Conservation (phyloP, 345 rosid genomes). For the Mercurialis annua region DNA sequence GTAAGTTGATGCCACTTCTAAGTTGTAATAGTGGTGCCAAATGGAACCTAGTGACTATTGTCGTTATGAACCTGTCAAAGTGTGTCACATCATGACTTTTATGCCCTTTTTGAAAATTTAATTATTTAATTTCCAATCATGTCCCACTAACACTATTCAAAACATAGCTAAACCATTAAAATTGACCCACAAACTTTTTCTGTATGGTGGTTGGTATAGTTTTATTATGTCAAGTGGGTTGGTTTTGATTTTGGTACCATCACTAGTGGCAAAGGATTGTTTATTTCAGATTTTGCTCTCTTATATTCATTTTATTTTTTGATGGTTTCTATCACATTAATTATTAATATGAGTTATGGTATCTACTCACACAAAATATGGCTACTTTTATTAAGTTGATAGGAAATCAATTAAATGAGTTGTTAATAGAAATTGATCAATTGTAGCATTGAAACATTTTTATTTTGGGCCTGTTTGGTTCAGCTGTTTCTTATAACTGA, state of each 20-base stretch:
- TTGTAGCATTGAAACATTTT: too few species aligned
- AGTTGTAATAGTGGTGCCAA: not conserved
- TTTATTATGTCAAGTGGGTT: not conserved
- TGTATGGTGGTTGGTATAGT: too few species aligned
- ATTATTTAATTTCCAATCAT: not conserved
- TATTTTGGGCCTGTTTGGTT: too few species aligned
- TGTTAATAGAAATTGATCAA: too few species aligned
- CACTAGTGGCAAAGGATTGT: not conserved
- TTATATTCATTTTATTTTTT: too few species aligned
- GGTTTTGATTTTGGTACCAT: not conserved
- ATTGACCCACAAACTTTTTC: not conserved
- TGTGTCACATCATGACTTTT: not conserved
- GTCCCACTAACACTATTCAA: not conserved
- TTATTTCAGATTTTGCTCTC: too few species aligned
- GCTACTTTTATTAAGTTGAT: too few species aligned
- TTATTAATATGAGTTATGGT: too few species aligned
- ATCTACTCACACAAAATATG: too few species aligned
- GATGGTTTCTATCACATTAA: too few species aligned
- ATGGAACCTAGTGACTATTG: not conserved
- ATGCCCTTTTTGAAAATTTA: not conserved
- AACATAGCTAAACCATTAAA: not conserved
- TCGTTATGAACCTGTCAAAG: not conserved
- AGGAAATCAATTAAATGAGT: too few species aligned
- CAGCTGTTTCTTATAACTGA: too few species aligned
- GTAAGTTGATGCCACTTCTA: not conserved